Percentiles rank a stretch among this genome's conserved stretches.
These are phyloP conservation scores for Ophioceras dolichostomum DNA, from an alignment of 2,329 filamentous ascomycete species.

Conservation along the genomic window DNA sequence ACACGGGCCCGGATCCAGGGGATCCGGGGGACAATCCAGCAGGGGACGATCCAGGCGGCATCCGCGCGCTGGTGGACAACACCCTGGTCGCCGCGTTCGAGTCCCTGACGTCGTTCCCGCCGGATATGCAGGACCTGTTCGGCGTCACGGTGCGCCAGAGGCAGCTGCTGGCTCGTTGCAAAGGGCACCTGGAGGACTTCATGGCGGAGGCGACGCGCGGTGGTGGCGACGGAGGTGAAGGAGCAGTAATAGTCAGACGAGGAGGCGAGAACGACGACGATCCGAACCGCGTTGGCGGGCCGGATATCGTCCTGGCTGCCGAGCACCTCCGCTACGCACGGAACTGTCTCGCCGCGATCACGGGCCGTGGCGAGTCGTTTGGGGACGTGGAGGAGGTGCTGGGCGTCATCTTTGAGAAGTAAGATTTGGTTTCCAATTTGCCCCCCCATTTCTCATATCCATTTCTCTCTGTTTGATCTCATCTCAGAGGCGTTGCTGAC, in stretches of 20 bases:
- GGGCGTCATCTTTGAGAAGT: conserved; percentile 97
- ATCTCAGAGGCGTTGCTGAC: neutral
- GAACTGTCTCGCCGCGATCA: conserved; percentile 72
- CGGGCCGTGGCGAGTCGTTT: conserved; percentile 68
- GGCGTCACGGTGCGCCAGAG: conserved; percentile 86
- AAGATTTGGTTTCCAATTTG: too few relatives aligned
- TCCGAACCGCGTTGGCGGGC: conserved; percentile 30
- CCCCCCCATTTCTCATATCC: too few relatives aligned
- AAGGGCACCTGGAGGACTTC: conserved; percentile 61
- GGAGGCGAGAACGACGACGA: conserved; percentile 11
- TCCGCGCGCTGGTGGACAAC: conserved; percentile 55
- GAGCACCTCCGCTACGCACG: conserved; percentile 78
- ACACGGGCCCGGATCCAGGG: neutral
- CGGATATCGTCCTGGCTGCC: conserved; percentile 81
- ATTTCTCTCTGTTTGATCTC: neutral
- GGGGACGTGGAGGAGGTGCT: conserved; percentile 93
- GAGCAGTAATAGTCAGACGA: too few relatives aligned
- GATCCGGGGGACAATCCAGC: neutral
- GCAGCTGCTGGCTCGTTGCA: conserved; percentile 64
- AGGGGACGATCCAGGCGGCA: conserved; percentile 42
- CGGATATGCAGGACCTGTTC: conserved; percentile 69
- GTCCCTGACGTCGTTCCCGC: conserved; percentile 56
- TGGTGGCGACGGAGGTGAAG: too few relatives aligned
- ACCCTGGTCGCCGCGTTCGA: conserved; percentile 61
- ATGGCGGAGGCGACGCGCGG: conserved; percentile 33